phyloP scores from a whole-genome alignment of 169 alveolate genomes.

The Plasmodium vivax region DNA sequence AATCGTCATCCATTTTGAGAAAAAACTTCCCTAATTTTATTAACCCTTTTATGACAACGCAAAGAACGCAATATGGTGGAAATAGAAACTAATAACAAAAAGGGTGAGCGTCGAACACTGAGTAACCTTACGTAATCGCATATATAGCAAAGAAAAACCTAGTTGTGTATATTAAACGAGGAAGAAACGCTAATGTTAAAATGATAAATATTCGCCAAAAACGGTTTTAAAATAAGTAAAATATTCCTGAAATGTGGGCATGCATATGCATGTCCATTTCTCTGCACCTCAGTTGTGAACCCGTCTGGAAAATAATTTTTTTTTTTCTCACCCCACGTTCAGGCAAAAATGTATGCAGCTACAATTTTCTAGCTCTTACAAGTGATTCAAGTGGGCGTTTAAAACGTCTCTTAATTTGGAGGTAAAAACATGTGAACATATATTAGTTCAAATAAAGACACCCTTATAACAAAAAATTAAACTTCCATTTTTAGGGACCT shows the following conservation, averaged over 20 bases:
- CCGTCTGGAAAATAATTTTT: neutral
- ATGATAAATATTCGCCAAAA: neutral
- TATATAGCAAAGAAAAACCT: neutral
- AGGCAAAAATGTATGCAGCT: neutral
- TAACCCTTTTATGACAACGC: neutral
- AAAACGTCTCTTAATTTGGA: neutral
- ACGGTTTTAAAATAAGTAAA: neutral
- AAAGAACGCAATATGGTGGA: neutral
- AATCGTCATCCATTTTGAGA: neutral
- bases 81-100: neutral
- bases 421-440: neutral
- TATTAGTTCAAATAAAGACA: neutral
- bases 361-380: neutral
- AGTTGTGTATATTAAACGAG: neutral
- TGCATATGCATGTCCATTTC: neutral
- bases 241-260: neutral
- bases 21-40: neutral
- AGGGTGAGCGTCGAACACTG: neutral
- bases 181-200: neutral
- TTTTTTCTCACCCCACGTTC: neutral
- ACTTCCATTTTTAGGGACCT: neutral
- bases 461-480: neutral
- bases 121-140: neutral
- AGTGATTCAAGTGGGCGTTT: neutral
- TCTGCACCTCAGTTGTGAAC: neutral